These are phyloP conservation scores for Stagonosporopsis tanaceti DNA, from an alignment of 2,329 filamentous ascomycete species.

Conservation along the genomic window DNA sequence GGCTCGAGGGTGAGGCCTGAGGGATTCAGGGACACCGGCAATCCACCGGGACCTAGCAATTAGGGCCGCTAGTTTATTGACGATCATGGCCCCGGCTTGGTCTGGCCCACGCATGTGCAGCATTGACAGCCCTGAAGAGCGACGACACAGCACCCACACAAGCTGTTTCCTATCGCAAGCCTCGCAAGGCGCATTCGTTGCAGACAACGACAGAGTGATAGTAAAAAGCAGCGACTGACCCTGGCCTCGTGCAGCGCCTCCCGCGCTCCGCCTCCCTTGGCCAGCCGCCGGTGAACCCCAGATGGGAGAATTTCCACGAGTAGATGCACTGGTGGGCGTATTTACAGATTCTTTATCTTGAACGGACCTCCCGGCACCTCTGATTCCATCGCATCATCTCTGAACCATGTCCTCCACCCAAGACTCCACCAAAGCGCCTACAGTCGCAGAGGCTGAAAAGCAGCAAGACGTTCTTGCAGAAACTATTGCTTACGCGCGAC, in stretches of 20 bases:
- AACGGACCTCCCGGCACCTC: not conserved
- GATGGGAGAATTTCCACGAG: constrained; percentile 12
- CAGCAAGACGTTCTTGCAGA: constrained; percentile 6
- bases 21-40: constrained; percentile 12
- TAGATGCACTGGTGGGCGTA: not conserved
- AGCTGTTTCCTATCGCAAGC: not conserved
- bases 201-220: not conserved
- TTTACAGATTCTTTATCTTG: not conserved
- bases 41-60: constrained; percentile 1
- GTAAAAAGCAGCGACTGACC: not conserved
- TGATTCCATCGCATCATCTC: not conserved
- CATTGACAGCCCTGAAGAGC: not conserved
- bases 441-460: not conserved
- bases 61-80: constrained; percentile 8
- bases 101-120: constrained; percentile 2
- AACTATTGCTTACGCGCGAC: constrained; percentile 12
- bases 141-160: not conserved
- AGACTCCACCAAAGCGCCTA: not conserved
- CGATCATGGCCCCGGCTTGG: not conserved
- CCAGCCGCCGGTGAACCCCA: constrained; percentile 9
- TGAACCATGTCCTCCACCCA: constrained; percentile 2
- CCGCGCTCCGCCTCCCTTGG: constrained; percentile 15
- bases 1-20: constrained; percentile 13
- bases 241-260: constrained; percentile 11
- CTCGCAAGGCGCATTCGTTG: not conserved